Evolutionary conservation across 306 rosid genomes (phyloP).

Genomic region (Ormosia emarginata): DNA sequence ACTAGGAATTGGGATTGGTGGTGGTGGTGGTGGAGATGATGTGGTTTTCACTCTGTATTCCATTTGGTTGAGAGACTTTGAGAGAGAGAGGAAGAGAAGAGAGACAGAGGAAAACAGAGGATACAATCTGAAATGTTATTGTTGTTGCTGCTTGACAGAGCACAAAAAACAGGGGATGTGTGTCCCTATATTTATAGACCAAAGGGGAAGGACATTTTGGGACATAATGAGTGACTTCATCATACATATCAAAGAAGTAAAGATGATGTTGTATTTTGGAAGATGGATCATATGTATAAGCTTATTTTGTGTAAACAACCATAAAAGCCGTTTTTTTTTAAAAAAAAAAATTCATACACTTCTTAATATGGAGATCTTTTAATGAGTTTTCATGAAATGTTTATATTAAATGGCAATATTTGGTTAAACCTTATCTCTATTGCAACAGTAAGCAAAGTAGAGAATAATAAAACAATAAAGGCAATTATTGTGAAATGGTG

Average conservation of each 20-base stretch:
- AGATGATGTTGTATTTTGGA: not conserved
- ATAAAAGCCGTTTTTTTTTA: no score
- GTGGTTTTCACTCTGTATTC: constrained; percentile 40
- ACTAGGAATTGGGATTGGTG: constrained; percentile 25
- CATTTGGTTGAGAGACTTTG: constrained; percentile 22
- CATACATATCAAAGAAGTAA: constrained; percentile 23
- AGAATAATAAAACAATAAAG: not conserved
- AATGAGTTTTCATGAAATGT: not conserved
- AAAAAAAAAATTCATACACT: not conserved
- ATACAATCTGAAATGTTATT: not conserved
- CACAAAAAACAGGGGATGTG: not conserved
- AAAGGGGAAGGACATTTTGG: not conserved
- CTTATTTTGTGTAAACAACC: not conserved
- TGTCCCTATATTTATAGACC: not conserved
- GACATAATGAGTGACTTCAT: constrained; percentile 28
- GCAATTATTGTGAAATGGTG: not conserved
- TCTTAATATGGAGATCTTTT: no score
- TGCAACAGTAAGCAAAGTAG: not conserved
- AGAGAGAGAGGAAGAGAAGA: not conserved
- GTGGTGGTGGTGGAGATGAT: not conserved
- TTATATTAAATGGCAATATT: no score
- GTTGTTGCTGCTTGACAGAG: not conserved
- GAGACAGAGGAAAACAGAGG: constrained; percentile 24
- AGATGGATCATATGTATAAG: not conserved
- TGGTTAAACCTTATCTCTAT: no score